Base-by-base conservation (phyloP, 140 eudicot species). In the Erigeron philadelphicus region DNA sequence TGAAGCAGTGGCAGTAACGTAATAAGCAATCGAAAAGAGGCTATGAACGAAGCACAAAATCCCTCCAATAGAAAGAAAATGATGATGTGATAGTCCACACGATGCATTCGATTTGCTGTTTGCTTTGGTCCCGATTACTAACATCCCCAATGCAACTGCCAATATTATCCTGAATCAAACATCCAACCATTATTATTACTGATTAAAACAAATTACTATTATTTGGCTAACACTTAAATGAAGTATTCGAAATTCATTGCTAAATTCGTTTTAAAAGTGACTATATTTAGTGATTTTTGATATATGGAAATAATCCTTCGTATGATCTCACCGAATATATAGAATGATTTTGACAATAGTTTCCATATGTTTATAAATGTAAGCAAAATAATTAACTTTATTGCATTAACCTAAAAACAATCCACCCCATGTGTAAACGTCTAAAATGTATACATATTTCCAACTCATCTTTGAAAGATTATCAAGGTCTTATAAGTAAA, bases 1-100 rank as follows among this genome's bases (percentile, higher is more conserved):
- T 0, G 80, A 64, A 62, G 80, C 86, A 80, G 88, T 81, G 75
- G 97, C 81, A 25, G 96, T 85, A 13, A 84, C 87, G 83, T 83
- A 87, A 70, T 79, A 90, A 17, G 94, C 88, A 16, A 90, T 84
- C 44, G 94, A 79, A 78, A 85, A 83, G 23, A 88, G 71, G 60
- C 88, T 86, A 88, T 90, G 97, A 68, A 90, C 96, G 53, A 88
- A 72, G 67, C 97, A 90, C 67, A 90, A 54, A 48, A 88, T 85
- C 72, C 97, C 97, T 66, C 97, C 97, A 10, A 86, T 83, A 0
- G 96, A 88, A 8, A 90, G 80, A 64, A 85, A 88, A 80, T 82
- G 90, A 80, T 85, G 95, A 80, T 87, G 87, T 9, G 87, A 79
- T 18, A 90, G 67, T 19, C 97, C 97, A 67, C 97, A 90, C 0